These are phyloP conservation scores for Colletotrichum abscissum DNA, from an alignment of 2,329 filamentous ascomycete species.

Conservation along the genomic window DNA sequence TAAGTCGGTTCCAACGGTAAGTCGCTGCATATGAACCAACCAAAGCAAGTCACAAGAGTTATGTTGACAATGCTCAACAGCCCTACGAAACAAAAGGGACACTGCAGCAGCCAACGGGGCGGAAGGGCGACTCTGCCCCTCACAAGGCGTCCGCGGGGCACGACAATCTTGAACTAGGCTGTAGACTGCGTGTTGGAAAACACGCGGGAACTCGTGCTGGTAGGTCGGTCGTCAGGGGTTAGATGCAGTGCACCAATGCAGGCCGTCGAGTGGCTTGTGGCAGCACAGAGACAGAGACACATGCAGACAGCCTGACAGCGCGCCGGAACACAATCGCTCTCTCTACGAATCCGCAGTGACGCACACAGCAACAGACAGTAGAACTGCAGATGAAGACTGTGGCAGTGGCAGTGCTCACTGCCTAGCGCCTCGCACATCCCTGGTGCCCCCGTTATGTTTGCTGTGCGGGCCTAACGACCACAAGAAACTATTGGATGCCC, in stretches of 20 bases:
- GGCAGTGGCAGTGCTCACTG: constrained; percentile 29
- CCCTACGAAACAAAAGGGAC: background rate
- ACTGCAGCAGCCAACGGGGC: background rate
- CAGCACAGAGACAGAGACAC: background rate
- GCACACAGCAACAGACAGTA: background rate
- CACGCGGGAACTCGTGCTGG: background rate
- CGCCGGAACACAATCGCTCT: background rate
- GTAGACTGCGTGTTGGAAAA: background rate
- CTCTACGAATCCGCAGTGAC: background rate
- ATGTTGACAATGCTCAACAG: background rate
- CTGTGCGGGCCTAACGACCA: background rate
- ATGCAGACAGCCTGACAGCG: background rate
- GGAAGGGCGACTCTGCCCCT: background rate
- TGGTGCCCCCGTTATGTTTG: background rate
- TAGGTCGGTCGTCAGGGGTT: background rate
- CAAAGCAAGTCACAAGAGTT: background rate
- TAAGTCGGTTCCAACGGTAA: background rate
- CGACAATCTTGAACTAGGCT: background rate
- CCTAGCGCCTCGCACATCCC: constrained; percentile 22
- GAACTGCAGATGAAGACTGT: constrained; percentile 1
- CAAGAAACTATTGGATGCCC: background rate
- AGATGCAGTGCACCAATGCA: background rate
- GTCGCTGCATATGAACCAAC: background rate
- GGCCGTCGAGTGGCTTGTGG: background rate
- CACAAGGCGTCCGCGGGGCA: constrained; percentile 5